phyloP scores from a whole-genome alignment of 441 rosid species.

The Gossypium davidsonii region DNA sequence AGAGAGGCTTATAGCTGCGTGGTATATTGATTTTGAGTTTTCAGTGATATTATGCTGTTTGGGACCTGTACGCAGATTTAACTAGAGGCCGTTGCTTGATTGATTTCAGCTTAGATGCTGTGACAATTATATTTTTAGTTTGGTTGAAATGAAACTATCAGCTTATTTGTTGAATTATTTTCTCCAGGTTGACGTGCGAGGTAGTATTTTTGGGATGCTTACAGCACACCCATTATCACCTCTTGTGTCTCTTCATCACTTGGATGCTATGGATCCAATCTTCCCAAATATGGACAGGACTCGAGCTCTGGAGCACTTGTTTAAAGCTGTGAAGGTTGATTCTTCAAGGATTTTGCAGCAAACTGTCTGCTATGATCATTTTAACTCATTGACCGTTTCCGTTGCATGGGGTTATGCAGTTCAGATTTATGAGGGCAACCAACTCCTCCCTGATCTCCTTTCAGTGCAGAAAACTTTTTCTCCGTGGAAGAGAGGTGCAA shows the following conservation, averaged over 20 bases:
- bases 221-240: constrained; percentile 78
- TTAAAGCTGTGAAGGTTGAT: constrained; percentile 53
- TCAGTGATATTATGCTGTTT: background rate
- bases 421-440: constrained; percentile 70
- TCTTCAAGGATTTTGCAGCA: constrained; percentile 79
- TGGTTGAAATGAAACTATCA: background rate
- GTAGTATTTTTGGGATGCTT: constrained; percentile 72
- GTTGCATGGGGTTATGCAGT: constrained; percentile 88
- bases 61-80: background rate
- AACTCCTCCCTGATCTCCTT: constrained; percentile 71
- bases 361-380: constrained; percentile 67
- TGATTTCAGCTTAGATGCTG: background rate
- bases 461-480: constrained; percentile 55
- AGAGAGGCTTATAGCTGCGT: background rate
- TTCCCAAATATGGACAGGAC: constrained; percentile 58
- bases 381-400: constrained; percentile 49
- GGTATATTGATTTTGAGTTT: background rate
- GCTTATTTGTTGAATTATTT: constrained; percentile 1
- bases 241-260: constrained; percentile 79
- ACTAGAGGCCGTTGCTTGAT: background rate
- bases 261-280: constrained; percentile 76
- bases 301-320: constrained; percentile 48
- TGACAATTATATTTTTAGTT: background rate
- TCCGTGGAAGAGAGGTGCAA: constrained; percentile 71
- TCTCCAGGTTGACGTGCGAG: constrained; percentile 73